Evolutionary conservation across 2,329 filamentous ascomycete genomes (phyloP).

Genomic region (Ophiobolus disseminans): DNA sequence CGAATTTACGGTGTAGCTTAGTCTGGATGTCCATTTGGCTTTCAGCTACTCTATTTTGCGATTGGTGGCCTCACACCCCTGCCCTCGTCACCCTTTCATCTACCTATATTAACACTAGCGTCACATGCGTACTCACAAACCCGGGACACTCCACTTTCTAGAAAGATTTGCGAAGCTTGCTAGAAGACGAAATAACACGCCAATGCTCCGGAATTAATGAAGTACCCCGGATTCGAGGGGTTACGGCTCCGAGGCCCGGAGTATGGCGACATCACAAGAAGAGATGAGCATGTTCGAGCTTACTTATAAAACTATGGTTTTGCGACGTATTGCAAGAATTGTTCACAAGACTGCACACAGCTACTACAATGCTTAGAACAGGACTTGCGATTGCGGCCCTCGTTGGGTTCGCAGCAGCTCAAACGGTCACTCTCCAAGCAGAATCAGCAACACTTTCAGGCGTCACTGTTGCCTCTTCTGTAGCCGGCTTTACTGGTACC

Average conservation of each 20-base stretch:
- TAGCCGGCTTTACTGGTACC: slow-evolving; percentile 51
- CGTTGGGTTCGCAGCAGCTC: slow-evolving; percentile 14
- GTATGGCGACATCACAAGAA: neutral
- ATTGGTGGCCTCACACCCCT: slow-evolving; percentile 11
- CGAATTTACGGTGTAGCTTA: too few relatives aligned
- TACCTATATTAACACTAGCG: slow-evolving; percentile 7
- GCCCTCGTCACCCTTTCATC: slow-evolving; percentile 6
- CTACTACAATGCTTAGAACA: slow-evolving; percentile 2
- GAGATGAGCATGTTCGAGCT: neutral
- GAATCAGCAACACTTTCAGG: slow-evolving; percentile 53
- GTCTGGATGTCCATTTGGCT: neutral
- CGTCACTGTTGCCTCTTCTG: slow-evolving; percentile 49
- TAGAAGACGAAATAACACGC: neutral
- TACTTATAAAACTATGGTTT: too few relatives aligned
- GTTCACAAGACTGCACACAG: too few relatives aligned
- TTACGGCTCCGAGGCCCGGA: neutral
- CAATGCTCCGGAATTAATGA: neutral
- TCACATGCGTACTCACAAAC: neutral
- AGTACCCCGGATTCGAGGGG: neutral
- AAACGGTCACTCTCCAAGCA: slow-evolving; percentile 46
- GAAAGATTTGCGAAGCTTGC: neutral
- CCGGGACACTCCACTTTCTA: slow-evolving; percentile 1
- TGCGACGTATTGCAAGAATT: too few relatives aligned
- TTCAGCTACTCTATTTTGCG: neutral
- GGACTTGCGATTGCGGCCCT: slow-evolving; percentile 5